Evolutionary conservation across 352 stramenopile genomes (phyloP).

Genomic region (Elongisporangium undulatum): DNA sequence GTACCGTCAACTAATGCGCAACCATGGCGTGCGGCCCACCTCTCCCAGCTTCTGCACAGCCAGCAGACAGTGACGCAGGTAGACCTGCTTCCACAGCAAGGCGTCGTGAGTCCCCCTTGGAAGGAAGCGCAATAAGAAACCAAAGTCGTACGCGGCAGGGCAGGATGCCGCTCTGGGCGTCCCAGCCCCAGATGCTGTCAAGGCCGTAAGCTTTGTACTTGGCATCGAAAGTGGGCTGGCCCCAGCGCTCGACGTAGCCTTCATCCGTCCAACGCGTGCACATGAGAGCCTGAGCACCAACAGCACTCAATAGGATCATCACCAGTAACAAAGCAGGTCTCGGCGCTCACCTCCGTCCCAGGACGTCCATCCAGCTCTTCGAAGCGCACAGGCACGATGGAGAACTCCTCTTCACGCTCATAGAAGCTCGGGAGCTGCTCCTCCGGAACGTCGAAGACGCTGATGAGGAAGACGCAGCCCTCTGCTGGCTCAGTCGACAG

Average conservation of each 20-base stretch:
- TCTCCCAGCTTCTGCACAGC: constrained; percentile 77
- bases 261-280: constrained; percentile 87
- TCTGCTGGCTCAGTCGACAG: constrained; percentile 63
- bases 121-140: not conserved
- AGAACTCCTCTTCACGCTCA: constrained; percentile 86
- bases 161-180: constrained; percentile 69
- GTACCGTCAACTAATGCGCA: not conserved
- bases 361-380: constrained; percentile 45
- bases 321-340: not conserved
- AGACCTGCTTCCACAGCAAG: constrained; percentile 40
- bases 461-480: constrained; percentile 62
- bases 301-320: not conserved
- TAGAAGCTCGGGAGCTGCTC: constrained; percentile 63
- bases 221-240: constrained; percentile 69
- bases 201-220: constrained; percentile 86
- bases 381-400: constrained; percentile 80
- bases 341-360: constrained; percentile 19
- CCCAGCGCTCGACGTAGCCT: constrained; percentile 77
- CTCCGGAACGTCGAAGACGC: constrained; percentile 62
- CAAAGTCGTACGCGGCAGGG: constrained; percentile 63
- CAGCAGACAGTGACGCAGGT: constrained; percentile 92
- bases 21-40: constrained; percentile 10
- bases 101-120: not conserved
- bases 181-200: constrained; percentile 91
- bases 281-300: constrained; percentile 51